phyloP scores from a whole-genome alignment of 352 stramenopile species.

The Aphanomyces astaci region DNA sequence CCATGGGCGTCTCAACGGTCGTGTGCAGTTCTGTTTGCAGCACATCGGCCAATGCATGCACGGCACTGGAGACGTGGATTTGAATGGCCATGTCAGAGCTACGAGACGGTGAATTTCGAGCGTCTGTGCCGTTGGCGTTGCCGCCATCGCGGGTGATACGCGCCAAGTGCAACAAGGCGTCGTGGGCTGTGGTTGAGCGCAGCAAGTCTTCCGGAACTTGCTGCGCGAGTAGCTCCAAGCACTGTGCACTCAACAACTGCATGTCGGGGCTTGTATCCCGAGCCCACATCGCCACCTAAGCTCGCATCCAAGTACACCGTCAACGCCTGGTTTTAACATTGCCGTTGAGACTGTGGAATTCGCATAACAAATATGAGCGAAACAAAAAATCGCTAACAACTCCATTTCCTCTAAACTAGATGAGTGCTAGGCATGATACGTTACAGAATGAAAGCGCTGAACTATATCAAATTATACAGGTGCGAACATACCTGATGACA shows the following conservation, averaged over 20 bases:
- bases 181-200: not conserved
- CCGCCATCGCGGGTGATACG: not conserved
- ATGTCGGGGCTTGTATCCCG: not conserved
- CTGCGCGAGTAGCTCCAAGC: constrained; percentile 2
- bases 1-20: constrained; percentile 14
- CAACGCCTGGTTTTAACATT: no score
- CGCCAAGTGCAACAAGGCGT: constrained; percentile 15
- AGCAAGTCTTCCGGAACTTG: not conserved
- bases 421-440: no score
- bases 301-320: no score
- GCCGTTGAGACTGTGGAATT: no score
- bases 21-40: constrained; percentile 2
- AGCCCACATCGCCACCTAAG: constrained; percentile 3
- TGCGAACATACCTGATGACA: not conserved
- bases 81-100: not conserved
- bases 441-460: no score
- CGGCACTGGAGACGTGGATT: not conserved
- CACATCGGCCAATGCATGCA: constrained; percentile 5
- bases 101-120: no score
- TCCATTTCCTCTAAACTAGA: no score
- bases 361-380: no score
- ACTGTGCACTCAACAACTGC: constrained; percentile 3
- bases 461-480: not conserved
- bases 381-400: no score
- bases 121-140: no score